Base-by-base conservation (phyloP, 2,329 filamentous ascomycete species). In the Curvularia lunata region DNA sequence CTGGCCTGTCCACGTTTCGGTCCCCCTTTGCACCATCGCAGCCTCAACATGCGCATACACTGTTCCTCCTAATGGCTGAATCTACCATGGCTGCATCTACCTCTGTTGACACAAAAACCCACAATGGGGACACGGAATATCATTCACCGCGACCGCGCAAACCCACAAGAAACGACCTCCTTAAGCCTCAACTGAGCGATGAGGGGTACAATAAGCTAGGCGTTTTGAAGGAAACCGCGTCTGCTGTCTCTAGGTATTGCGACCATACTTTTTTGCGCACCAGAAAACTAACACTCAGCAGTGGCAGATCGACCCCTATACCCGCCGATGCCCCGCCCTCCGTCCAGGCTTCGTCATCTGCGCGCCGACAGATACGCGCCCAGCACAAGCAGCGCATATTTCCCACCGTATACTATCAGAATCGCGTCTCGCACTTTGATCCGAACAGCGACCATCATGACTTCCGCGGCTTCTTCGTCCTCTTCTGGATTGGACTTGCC, bases 401-500 rank as follows among this genome's bases (percentile, higher is more conserved):
- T 75, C 94, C 96, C 21, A 95, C 91, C 21, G 92, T 96, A 73
- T 91, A 97, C 71, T 99, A 94, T 79, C 86, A 91, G 40, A 89
- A 90, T 59, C 90, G 95, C 56, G 89, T 98, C 21, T 98, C 94
- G 18, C 94, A 99, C 79, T 97, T 99, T 75, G 95, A 99, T 73
- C 92, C 93, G 0, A 85, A 86, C 48, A 96, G 91, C 77, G 92
- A 97, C 71, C 93, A 98, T 76, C 88, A 88, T 71, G 92, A 99
- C 78, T 99, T 99, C 76, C 88, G 92, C 69, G 95, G 95, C 73
- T 99, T 99, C 84, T 99, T 97, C 80, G 91, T 95, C 52, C 85
- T 99, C 37, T 99, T 99, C 80, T 99, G 95, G 95, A 94, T 99
- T 64, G 92, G 92, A 9, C 83, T 99, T 58, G 91, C 91, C 66